These are phyloP conservation scores for Rhizophagus sp. DNA, from an alignment of 192 early-diverging fungal genomes.

Conservation along the genomic window DNA sequence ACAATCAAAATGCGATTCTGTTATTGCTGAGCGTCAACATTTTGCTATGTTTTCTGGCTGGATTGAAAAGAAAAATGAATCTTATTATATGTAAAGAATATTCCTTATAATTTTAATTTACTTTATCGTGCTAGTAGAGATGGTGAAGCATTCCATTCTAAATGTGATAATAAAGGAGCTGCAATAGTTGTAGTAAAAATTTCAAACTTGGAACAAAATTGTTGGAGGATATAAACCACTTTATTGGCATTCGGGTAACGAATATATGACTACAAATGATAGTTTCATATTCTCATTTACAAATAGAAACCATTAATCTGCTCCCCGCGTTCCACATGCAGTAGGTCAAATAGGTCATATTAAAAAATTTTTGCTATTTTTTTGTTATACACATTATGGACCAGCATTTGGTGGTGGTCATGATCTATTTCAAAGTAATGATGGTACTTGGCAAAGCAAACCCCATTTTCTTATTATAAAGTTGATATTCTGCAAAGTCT, in stretches of 20 bases:
- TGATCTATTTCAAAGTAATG: background rate
- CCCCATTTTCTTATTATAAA: background rate
- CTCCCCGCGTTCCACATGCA: background rate
- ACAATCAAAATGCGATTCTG: background rate
- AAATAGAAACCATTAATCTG: background rate
- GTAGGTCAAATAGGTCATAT: background rate
- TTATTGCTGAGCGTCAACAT: too few species aligned
- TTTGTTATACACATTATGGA: background rate
- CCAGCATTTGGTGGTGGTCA: background rate
- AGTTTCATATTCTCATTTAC: background rate
- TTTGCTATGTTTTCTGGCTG: background rate
- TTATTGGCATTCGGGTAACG: background rate
- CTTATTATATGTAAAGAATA: background rate
- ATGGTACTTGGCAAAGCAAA: background rate
- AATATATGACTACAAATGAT: background rate
- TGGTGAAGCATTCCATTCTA: background rate
- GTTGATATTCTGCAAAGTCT: background rate
- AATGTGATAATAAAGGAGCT: background rate
- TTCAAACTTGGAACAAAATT: background rate
- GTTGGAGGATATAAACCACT: conserved; percentile 14
- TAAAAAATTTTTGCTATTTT: too few species aligned
- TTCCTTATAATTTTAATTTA: background rate
- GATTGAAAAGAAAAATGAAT: background rate
- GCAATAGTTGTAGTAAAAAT: conserved; percentile 7
- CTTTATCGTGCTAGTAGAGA: background rate